These are phyloP conservation scores for Botryotinia globosa DNA, from an alignment of 2,329 filamentous ascomycete genomes.

Conservation along the genomic window DNA sequence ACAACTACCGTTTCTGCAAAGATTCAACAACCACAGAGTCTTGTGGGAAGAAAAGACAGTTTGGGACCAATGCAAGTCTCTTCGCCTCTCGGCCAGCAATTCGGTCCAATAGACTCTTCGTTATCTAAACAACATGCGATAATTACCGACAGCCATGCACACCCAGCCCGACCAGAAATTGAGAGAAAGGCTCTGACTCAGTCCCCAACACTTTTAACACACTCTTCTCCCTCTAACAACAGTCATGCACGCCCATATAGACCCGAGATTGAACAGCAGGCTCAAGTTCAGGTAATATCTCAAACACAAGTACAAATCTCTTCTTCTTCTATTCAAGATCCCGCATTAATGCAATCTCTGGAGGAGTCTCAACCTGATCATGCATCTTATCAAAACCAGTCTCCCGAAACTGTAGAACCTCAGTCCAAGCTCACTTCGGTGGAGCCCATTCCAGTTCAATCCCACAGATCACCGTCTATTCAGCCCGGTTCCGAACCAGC, in stretches of 20 bases:
- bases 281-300: background rate
- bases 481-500: background rate
- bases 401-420: background rate
- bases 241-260: background rate
- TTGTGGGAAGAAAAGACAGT: background rate
- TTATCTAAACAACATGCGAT: background rate
- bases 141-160: background rate
- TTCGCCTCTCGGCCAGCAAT: background rate
- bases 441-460: background rate
- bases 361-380: background rate
- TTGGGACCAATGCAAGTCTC: background rate
- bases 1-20: background rate
- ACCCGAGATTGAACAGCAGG: background rate
- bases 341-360: background rate
- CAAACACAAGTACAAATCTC: background rate
- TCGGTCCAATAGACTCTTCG: background rate
- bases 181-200: background rate
- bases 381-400: background rate
- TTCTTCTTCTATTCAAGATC: background rate
- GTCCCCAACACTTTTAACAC: background rate
- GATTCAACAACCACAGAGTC: background rate
- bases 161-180: background rate
- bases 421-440: background rate
- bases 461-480: background rate
- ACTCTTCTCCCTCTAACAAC: background rate